These are phyloP conservation scores for Cercophora sp. DNA, from an alignment of 495 filamentous ascomycete species.

Conservation along the genomic window DNA sequence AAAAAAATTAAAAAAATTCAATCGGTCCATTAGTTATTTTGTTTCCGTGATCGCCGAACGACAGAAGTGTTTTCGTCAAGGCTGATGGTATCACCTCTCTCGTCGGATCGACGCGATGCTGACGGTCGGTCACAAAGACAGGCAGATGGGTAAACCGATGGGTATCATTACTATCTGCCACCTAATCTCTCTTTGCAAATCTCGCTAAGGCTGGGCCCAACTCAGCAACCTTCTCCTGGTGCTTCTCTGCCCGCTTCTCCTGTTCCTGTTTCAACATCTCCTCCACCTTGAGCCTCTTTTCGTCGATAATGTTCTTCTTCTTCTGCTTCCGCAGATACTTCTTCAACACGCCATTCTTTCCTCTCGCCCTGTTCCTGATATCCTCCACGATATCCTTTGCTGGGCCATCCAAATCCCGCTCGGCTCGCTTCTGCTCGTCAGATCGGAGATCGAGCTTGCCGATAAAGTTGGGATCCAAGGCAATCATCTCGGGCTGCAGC, in stretches of 20 bases:
- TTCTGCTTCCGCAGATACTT: constrained; percentile 88
- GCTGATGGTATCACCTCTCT: no score
- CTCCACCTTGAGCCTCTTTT: constrained; percentile 62
- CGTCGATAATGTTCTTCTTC: constrained; percentile 86
- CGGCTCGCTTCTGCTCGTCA: constrained; percentile 65
- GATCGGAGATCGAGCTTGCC: constrained; percentile 78
- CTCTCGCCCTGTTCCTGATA: constrained; percentile 67
- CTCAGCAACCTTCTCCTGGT: constrained; percentile 40
- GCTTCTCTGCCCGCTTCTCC: constrained; percentile 37
- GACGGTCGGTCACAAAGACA: no score
- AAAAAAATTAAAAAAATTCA: no score
- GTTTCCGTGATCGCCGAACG: no score
- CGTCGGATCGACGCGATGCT: no score
- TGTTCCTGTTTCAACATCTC: constrained; percentile 45
- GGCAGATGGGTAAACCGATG: no score
- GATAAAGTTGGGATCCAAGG: constrained; percentile 83
- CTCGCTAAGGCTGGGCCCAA: constrained; percentile 44
- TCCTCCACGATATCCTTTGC: constrained; percentile 69
- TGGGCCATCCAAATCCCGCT: constrained; percentile 70
- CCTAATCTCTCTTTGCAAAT: constrained; percentile 46
- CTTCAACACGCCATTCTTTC: constrained; percentile 86
- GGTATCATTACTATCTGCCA: constrained; percentile 25
- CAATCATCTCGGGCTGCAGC: constrained; percentile 95
- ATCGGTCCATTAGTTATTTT: no score
- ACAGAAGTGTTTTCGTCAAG: no score